phyloP scores from a whole-genome alignment of 768 basidiomycete genomes.

The button mushroom (Agaricus bisporus) region DNA sequence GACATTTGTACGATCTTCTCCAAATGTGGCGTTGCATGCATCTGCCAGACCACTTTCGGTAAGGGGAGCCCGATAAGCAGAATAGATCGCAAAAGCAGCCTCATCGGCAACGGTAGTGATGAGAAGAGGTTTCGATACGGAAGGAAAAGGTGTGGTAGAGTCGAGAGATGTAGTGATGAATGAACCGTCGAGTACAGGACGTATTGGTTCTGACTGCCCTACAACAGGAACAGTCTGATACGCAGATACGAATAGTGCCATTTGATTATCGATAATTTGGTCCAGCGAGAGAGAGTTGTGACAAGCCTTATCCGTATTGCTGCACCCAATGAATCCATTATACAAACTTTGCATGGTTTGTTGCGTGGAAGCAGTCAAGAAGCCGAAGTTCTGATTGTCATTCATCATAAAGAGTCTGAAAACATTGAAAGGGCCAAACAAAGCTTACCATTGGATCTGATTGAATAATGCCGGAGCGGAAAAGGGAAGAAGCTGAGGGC shows the following conservation, averaged over 20 bases:
- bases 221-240: slow-evolving; percentile 44
- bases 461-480: slow-evolving; percentile 75
- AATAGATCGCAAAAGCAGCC: slow-evolving; percentile 58
- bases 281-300: slow-evolving; percentile 41
- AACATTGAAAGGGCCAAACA: background rate
- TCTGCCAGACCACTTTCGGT: slow-evolving; percentile 29
- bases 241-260: slow-evolving; percentile 37
- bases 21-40: slow-evolving; percentile 40
- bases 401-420: slow-evolving; percentile 1
- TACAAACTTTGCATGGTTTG: slow-evolving; percentile 46
- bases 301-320: slow-evolving; percentile 41
- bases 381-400: slow-evolving; percentile 60
- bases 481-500: slow-evolving; percentile 65
- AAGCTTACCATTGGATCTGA: slow-evolving; percentile 77
- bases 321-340: slow-evolving; percentile 41
- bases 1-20: slow-evolving; percentile 32
- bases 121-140: slow-evolving; percentile 58
- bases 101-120: slow-evolving; percentile 71
- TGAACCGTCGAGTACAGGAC: slow-evolving; percentile 61
- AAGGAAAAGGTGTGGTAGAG: slow-evolving; percentile 52
- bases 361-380: slow-evolving; percentile 51
- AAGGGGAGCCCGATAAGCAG: slow-evolving; percentile 31
- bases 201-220: slow-evolving; percentile 51
- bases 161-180: slow-evolving; percentile 65
- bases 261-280: slow-evolving; percentile 49